A percentile compares a stretch with the other conserved stretches of the same genome.
Evolutionary conservation across 257 asterid genomes (phyloP).

Genomic region (Solanum sejunctum): DNA sequence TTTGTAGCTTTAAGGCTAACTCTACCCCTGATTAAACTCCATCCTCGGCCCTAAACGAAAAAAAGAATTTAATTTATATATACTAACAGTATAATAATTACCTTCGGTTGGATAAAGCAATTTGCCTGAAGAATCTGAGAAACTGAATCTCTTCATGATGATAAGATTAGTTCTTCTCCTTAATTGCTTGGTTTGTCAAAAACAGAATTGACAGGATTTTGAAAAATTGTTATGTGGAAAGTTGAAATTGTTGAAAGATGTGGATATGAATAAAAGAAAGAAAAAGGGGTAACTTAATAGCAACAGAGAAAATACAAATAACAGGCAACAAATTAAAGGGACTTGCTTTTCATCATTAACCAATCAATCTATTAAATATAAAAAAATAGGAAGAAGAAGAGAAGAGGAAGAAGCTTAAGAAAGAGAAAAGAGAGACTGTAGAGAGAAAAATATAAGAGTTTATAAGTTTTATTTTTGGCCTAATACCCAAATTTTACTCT

Average conservation of each 20-base stretch:
- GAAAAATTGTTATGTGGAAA: neutral
- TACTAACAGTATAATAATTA: neutral
- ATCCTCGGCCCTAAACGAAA: neutral
- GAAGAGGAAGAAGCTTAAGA: neutral
- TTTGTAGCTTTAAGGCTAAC: neutral
- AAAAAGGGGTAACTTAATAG: neutral
- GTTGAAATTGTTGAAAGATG: neutral
- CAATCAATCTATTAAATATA: slow-evolving; percentile 12
- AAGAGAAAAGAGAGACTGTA: neutral
- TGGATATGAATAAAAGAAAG: neutral
- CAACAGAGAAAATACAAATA: neutral
- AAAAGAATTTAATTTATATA: neutral
- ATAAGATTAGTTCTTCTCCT: neutral
- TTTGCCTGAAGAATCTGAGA: slow-evolving; percentile 26
- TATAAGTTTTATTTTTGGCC: too few species aligned
- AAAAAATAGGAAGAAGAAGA: neutral
- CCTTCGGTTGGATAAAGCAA: slow-evolving; percentile 5
- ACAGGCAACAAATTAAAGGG: neutral
- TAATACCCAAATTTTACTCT: too few species aligned
- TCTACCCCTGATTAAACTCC: too few species aligned
- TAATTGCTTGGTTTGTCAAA: neutral
- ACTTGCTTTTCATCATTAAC: slow-evolving; percentile 18
- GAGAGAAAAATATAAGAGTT: neutral
- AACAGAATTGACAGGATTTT: neutral
- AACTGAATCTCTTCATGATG: slow-evolving; percentile 20